phyloP scores from a whole-genome alignment of 768 basidiomycete genomes.

The Hortiboletus campestris region DNA sequence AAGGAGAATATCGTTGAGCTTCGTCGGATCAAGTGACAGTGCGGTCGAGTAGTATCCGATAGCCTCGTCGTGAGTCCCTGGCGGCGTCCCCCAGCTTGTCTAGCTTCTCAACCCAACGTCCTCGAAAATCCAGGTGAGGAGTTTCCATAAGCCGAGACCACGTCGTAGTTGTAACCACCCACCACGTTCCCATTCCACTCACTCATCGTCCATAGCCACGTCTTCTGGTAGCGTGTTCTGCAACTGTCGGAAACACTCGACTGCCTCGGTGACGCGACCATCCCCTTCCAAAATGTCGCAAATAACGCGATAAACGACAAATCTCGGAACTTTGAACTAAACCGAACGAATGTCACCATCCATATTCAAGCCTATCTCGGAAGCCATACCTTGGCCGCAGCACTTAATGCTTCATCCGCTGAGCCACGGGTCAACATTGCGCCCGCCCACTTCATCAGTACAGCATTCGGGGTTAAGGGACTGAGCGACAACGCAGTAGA shows the following conservation, averaged over 20 bases:
- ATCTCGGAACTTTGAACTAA: constrained; percentile 3
- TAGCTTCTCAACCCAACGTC: neutral
- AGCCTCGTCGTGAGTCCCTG: neutral
- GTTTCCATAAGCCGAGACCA: neutral
- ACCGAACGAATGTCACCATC: neutral
- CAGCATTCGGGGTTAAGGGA: too few relatives aligned
- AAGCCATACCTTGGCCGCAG: neutral
- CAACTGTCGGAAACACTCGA: neutral
- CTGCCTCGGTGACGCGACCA: neutral
- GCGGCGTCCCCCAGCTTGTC: neutral
- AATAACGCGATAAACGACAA: neutral
- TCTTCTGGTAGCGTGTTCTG: neutral
- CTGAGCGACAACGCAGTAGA: neutral
- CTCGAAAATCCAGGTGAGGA: neutral
- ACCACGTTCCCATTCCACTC: neutral
- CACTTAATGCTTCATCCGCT: neutral
- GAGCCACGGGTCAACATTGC: neutral
- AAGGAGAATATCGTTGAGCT: neutral
- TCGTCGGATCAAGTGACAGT: neutral
- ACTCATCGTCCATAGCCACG: neutral
- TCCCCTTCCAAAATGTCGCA: neutral
- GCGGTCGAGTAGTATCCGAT: neutral
- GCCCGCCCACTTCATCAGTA: neutral
- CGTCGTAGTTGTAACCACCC: neutral
- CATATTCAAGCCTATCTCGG: too few relatives aligned